Evolutionary conservation across 495 filamentous ascomycete species (phyloP).

Genomic region (Trichocladium uniseriatum): DNA sequence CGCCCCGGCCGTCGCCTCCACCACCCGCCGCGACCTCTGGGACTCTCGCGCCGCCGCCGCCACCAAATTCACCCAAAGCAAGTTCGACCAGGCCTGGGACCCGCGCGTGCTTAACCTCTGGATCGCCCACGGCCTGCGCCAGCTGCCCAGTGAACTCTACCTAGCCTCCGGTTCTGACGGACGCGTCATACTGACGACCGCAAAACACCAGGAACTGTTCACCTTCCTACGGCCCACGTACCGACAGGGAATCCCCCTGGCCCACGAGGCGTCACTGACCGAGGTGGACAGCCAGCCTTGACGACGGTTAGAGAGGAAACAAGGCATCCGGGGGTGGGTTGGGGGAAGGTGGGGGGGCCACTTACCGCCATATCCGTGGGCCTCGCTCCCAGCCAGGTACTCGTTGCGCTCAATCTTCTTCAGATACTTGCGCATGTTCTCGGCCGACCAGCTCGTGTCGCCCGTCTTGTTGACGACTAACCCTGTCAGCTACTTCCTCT

Average conservation of each 20-base stretch:
- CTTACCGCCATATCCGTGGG: conserved; percentile 35
- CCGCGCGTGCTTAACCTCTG: conserved; percentile 58
- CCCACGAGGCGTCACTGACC: conserved; percentile 26
- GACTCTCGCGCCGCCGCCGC: conserved; percentile 53
- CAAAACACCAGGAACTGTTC: conserved; percentile 54
- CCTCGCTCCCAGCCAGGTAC: conserved; percentile 30
- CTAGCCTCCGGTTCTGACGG: conserved; percentile 28
- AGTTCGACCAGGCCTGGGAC: conserved; percentile 69
- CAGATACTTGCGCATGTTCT: conserved; percentile 38
- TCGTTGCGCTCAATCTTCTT: conserved; percentile 38
- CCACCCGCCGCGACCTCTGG: conserved; percentile 64
- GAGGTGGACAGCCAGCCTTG: conserved; percentile 35
- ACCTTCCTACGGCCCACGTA: conserved; percentile 40
- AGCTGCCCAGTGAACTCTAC: conserved; percentile 40
- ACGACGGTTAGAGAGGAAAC: neutral
- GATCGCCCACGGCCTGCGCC: conserved; percentile 55
- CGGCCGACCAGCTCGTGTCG: conserved; percentile 35
- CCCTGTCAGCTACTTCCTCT: too few species aligned
- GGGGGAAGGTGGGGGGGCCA: too few species aligned
- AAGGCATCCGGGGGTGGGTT: neutral
- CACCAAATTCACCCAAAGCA: conserved; percentile 47
- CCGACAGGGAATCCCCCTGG: conserved; percentile 10
- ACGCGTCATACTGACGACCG: conserved; percentile 48
- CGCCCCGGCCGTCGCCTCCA: conserved; percentile 24
- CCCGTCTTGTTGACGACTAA: conserved; percentile 38